A percentile compares a stretch with the other conserved stretches of the same genome.
These are phyloP conservation scores for Zygosaccharomyces pseudobailii DNA, from an alignment of 1,139 yeast genomes.

Conservation along the genomic window DNA sequence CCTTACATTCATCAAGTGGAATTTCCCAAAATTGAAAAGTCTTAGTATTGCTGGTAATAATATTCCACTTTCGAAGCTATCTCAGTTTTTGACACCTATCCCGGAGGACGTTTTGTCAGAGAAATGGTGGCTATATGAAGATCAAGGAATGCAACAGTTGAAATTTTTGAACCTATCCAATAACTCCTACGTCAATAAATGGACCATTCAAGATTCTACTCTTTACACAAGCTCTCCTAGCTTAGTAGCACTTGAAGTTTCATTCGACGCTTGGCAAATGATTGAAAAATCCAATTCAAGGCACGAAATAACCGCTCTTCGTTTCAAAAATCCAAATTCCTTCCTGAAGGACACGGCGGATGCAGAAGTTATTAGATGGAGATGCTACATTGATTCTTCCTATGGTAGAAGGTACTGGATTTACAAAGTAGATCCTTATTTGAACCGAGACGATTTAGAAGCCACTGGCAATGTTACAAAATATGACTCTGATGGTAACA, in stretches of 20 bases:
- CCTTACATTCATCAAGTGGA: conserved; percentile 50
- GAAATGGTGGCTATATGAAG: conserved; percentile 1
- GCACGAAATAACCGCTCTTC: conserved; percentile 36
- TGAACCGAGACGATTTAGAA: conserved; percentile 35
- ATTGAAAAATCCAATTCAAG: conserved; percentile 34
- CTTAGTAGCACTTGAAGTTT: conserved; percentile 38
- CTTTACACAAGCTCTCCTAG: conserved; percentile 41
- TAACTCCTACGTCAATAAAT: conserved; percentile 43
- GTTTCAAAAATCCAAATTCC: conserved; percentile 21
- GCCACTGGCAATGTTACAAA: conserved; percentile 36
- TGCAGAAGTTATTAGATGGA: conserved; percentile 45
- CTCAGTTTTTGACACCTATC: conserved; percentile 42
- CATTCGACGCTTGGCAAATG: conserved; percentile 37
- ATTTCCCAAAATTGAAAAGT: conserved; percentile 53
- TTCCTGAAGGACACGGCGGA: conserved; percentile 21
- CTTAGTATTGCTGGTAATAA: conserved; percentile 58
- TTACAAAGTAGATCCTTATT: conserved; percentile 44
- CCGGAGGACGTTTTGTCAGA: conserved; percentile 12
- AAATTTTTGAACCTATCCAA: conserved; percentile 51
- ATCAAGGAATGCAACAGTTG: conserved; percentile 29
- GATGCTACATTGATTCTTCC: conserved; percentile 38
- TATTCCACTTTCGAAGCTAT: conserved; percentile 47
- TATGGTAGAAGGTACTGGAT: conserved; percentile 82
- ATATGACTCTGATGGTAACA: conserved; percentile 64
- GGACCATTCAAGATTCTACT: conserved; percentile 49